These are phyloP conservation scores for Gracilaria domingensis DNA, from an alignment of 23 red algal species.

Conservation along the genomic window DNA sequence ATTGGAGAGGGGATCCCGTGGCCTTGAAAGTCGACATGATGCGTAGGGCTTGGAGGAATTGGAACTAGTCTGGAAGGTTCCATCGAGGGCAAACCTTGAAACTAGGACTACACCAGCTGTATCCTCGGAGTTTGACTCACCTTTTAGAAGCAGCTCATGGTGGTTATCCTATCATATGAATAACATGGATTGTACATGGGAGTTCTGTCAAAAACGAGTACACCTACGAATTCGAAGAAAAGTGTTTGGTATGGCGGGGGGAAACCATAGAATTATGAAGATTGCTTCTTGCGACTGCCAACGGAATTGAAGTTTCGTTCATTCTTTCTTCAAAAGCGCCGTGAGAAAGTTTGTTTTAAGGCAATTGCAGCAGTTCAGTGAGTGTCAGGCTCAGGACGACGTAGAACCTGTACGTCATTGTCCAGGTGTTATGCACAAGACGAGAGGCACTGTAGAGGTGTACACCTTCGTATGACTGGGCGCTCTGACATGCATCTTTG, in stretches of 20 bases:
- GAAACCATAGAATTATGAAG: background rate
- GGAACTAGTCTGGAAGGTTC: background rate
- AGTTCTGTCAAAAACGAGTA: background rate
- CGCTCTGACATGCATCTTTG: too few species aligned
- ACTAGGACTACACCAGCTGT: background rate
- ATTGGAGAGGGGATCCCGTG: background rate
- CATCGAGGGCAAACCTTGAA: background rate
- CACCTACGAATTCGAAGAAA: background rate
- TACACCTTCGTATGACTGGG: too few species aligned
- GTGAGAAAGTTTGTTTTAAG: background rate
- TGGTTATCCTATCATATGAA: background rate
- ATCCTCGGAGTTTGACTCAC: background rate
- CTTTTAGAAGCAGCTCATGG: background rate
- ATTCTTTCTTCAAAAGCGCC: constrained; percentile 4
- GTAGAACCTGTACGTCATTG: background rate
- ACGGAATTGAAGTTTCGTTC: background rate
- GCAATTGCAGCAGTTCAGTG: background rate
- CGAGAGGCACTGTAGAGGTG: background rate
- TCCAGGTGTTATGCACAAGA: background rate
- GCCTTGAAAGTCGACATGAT: background rate
- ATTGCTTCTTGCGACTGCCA: background rate
- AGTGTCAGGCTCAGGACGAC: background rate
- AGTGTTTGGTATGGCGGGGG: background rate
- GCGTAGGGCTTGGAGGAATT: background rate
- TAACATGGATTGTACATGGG: background rate